Base-by-base conservation (phyloP, 805 yeast genomes). In the Saturnispora bothae region DNA sequence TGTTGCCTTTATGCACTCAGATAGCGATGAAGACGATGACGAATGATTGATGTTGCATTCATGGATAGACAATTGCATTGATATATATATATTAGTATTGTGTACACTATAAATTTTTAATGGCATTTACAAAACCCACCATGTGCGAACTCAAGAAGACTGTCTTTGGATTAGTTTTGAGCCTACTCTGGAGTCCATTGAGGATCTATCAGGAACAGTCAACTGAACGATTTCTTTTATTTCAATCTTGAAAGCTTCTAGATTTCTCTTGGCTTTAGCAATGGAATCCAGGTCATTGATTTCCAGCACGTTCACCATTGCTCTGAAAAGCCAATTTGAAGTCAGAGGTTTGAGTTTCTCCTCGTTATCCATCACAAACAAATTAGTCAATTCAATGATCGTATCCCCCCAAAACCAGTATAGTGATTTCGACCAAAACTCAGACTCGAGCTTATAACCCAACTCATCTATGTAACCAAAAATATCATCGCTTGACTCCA, bases 231-330 rank as follows among this genome's bases (percentile, higher is more conserved):
- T 63, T 12, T 86, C 86, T 40, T 67, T 61, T 43, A 88, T 60
- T 36, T 78, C 83, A 15, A 64, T 73, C 55, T 83, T 83, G 28
- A 85, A 59, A 33, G 59, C 63, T 33, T 75, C 61, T 45, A 88
- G 60, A 39, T 78, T 77, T 41, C 71, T 72, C 4, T 78, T 73
- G 1, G 85, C 83, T 40, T 68, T 69, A 39, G 73, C 74, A 7
- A 82, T 73, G 35, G 71, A 69, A 22, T 83, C 88, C 31, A 86
- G 68, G 56, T 84, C 95, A 3, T 88, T 81, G 15, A 82, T 63
- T 41, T 72, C 73, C 9, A 75, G 74, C 8, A 83, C 78, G 48
- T 83, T 78, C n/a, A 79, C 74, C 50, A 66, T 78, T 9, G 79
- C 76, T 53, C 75, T 77, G 4, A 84, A 62, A 44, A 78, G 68